Percentiles rank a stretch among this genome's conserved stretches.
These are phyloP conservation scores for Aurantiochytrium sp. DNA, from an alignment of 108 stramenopile genomes.

Conservation along the genomic window DNA sequence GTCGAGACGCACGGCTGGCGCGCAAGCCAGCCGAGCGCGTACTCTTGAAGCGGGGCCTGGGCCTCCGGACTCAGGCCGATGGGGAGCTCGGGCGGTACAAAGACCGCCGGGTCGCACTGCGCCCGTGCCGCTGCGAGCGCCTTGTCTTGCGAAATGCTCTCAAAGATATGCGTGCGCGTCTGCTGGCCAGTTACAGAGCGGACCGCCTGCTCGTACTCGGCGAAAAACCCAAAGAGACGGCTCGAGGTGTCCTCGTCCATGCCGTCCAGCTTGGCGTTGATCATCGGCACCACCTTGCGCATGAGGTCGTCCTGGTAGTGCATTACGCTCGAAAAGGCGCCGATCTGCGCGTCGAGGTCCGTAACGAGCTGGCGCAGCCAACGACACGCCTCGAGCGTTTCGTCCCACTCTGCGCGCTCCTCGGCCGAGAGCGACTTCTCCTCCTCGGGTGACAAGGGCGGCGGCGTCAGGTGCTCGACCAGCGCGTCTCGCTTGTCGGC, in stretches of 20 bases:
- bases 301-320: slow-evolving; percentile 30
- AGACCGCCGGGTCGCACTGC: background rate
- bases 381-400: background rate
- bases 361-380: background rate
- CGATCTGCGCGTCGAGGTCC: slow-evolving; percentile 16
- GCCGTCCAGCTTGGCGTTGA: slow-evolving; percentile 27
- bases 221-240: background rate
- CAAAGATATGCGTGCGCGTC: slow-evolving; percentile 10
- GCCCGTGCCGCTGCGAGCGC: background rate
- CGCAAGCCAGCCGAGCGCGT: background rate
- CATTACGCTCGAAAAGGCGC: slow-evolving; percentile 27
- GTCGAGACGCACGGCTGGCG: slow-evolving; percentile 6
- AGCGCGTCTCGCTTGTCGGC: background rate
- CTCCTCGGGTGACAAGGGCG: background rate
- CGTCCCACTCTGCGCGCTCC: background rate
- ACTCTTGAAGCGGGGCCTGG: background rate
- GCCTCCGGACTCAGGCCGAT: background rate
- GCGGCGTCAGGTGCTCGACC: background rate
- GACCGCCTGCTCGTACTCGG: slow-evolving; percentile 18
- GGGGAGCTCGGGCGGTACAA: background rate
- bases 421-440: background rate
- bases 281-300: slow-evolving; percentile 30
- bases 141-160: background rate
- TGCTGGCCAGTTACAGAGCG: background rate
- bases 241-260: slow-evolving; percentile 27